Conservation (phyloP, 352 stramenopile genomes). For the Phytophthora syringae region DNA sequence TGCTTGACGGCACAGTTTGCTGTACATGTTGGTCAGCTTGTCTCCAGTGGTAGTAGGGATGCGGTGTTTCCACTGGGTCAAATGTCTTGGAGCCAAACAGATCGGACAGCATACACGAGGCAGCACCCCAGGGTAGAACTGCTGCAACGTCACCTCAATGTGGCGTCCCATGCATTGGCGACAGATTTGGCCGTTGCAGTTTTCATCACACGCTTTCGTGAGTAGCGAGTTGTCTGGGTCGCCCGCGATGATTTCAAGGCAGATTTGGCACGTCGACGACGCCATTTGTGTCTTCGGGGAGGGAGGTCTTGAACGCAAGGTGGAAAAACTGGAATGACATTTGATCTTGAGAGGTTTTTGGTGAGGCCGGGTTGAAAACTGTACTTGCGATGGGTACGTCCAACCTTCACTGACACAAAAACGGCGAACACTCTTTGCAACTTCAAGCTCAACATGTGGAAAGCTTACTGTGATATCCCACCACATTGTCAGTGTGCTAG, state of each 20-base stretch:
- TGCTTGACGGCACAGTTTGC: slow-evolving; percentile 29
- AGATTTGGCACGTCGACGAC: slow-evolving; percentile 46
- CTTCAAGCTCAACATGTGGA: too few relatives aligned
- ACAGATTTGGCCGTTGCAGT: slow-evolving; percentile 32
- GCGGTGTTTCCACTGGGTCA: slow-evolving; percentile 24
- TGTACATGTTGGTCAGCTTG: slow-evolving; percentile 15
- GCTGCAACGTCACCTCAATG: slow-evolving; percentile 31
- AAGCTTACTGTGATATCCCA: too few relatives aligned
- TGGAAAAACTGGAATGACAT: neutral
- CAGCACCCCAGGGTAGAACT: slow-evolving; percentile 40
- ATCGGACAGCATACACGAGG: slow-evolving; percentile 40
- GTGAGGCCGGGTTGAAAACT: neutral
- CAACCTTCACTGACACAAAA: neutral
- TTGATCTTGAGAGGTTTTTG: neutral
- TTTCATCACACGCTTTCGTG: slow-evolving; percentile 19
- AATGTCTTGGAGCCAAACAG: slow-evolving; percentile 26
- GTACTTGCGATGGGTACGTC: neutral
- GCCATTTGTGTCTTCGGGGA: too few relatives aligned
- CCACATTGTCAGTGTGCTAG: too few relatives aligned
- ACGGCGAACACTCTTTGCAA: neutral
- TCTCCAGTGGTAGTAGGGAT: neutral
- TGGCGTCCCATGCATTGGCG: slow-evolving; percentile 27
- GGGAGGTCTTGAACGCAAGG: neutral
- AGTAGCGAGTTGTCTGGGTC: slow-evolving; percentile 2
- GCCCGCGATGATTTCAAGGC: slow-evolving; percentile 29